phyloP scores from a whole-genome alignment of 1,284 basidiomycete genomes.

The Boletus smithii region DNA sequence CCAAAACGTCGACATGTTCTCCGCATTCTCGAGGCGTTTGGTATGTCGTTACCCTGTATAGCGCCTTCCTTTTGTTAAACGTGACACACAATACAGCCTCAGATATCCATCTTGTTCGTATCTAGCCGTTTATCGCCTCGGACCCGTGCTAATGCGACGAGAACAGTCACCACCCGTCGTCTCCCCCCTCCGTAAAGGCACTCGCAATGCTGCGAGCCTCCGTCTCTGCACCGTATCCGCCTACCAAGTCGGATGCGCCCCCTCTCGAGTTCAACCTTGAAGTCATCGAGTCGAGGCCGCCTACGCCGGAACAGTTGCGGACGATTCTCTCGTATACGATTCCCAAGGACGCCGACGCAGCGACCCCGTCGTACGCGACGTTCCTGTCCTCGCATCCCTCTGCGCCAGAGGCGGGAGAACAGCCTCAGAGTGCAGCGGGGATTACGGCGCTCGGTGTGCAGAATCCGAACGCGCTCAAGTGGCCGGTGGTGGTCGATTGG shows the following conservation, averaged over 20 bases:
- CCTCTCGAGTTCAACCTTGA: slow-evolving; percentile 70
- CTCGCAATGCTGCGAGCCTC: slow-evolving; percentile 56
- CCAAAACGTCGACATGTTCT: slow-evolving; percentile 23
- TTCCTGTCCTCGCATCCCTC: slow-evolving; percentile 29
- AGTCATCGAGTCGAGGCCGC: slow-evolving; percentile 59
- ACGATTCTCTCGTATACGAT: slow-evolving; percentile 64
- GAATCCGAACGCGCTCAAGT: slow-evolving; percentile 61
- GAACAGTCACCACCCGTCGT: slow-evolving; percentile 58
- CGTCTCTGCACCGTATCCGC: slow-evolving; percentile 58
- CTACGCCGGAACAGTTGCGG: slow-evolving; percentile 62
- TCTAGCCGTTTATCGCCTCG: slow-evolving; percentile 4
- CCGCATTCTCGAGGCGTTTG: slow-evolving; percentile 33
- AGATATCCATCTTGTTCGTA: slow-evolving; percentile 65
- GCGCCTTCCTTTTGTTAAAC: background rate
- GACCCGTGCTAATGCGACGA: slow-evolving; percentile 1
- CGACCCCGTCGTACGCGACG: slow-evolving; percentile 39
- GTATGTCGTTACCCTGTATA: slow-evolving; percentile 15
- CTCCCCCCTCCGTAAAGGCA: slow-evolving; percentile 59
- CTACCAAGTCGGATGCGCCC: slow-evolving; percentile 39
- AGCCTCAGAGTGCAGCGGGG: slow-evolving; percentile 42
- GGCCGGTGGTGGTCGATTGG: slow-evolving; percentile 81
- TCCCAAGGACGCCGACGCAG: slow-evolving; percentile 30
- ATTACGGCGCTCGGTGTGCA: slow-evolving; percentile 48
- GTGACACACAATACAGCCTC: slow-evolving; percentile 40
- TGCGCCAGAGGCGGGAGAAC: slow-evolving; percentile 26